Evolutionary conservation across 441 rosid species (phyloP).

Genomic region (Corymbia calophylla): DNA sequence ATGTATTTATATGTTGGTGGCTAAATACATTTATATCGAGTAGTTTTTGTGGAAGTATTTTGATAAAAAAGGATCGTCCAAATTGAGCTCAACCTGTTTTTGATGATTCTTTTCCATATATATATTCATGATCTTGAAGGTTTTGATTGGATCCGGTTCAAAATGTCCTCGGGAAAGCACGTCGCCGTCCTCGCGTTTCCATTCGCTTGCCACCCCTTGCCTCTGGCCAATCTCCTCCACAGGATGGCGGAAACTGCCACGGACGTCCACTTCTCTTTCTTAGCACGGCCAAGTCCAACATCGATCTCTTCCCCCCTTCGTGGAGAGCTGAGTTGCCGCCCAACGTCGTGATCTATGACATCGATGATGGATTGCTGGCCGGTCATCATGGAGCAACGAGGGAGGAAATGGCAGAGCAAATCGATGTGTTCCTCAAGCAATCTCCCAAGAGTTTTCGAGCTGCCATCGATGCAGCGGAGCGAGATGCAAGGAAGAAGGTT

Average conservation of each 20-base stretch:
- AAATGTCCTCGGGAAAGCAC: not conserved
- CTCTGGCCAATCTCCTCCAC: not conserved
- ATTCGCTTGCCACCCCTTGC: not conserved
- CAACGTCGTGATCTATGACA: not conserved
- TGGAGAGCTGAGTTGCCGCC: not conserved
- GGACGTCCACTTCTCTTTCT: not conserved
- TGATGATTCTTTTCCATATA: not conserved
- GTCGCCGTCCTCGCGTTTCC: not conserved
- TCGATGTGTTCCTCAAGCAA: not conserved
- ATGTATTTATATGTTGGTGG: too few relatives aligned
- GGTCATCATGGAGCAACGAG: not conserved
- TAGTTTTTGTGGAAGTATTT: too few relatives aligned
- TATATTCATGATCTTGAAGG: not conserved
- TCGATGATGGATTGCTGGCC: not conserved
- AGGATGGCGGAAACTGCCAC: not conserved
- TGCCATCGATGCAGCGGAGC: not conserved
- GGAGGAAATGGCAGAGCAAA: not conserved
- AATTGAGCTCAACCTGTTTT: not conserved
- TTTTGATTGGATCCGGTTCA: not conserved
- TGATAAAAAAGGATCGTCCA: too few relatives aligned
- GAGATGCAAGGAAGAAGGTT: not conserved
- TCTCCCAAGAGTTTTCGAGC: not conserved
- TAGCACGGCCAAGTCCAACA: not conserved
- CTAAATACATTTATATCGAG: too few relatives aligned
- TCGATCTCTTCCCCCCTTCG: not conserved